phyloP scores from a whole-genome alignment of 208 protist species.

The Leishmania mexicana region DNA sequence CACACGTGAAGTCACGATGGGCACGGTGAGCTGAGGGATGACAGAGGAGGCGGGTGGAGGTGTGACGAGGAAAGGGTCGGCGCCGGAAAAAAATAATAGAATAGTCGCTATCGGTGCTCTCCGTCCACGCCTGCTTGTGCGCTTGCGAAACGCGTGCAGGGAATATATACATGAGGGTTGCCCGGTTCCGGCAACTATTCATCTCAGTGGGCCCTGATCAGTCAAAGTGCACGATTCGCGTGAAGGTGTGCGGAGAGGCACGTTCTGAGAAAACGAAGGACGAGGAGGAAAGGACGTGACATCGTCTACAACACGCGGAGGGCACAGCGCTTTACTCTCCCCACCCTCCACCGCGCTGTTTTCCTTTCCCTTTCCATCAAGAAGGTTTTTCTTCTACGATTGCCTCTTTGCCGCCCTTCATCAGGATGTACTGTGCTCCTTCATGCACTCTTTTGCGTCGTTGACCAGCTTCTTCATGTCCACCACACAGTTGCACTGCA shows the following conservation, averaged over 20 bases:
- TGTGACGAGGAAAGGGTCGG: background rate
- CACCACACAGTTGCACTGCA: conserved; percentile 29
- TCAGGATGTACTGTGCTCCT: background rate
- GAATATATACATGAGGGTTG: background rate
- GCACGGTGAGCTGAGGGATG: background rate
- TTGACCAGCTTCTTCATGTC: conserved; percentile 28
- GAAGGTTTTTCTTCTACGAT: background rate
- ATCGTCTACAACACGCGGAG: background rate
- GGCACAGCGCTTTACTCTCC: background rate
- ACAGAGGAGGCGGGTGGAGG: background rate
- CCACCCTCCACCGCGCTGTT: background rate
- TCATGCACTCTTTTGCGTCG: conserved; percentile 1
- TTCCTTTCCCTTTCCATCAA: background rate
- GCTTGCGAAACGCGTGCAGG: background rate
- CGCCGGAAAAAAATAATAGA: background rate
- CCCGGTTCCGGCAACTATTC: background rate
- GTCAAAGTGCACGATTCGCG: background rate
- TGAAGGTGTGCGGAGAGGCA: background rate
- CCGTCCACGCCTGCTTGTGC: background rate
- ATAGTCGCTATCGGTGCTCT: background rate
- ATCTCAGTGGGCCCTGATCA: background rate
- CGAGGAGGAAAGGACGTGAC: background rate
- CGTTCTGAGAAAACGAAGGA: background rate
- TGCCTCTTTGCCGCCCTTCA: background rate
- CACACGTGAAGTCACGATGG: background rate